A percentile compares a stretch with the other conserved stretches of the same genome.
phyloP scores from a whole-genome alignment of 345 rosid species.

The Gossypioides kirkii region DNA sequence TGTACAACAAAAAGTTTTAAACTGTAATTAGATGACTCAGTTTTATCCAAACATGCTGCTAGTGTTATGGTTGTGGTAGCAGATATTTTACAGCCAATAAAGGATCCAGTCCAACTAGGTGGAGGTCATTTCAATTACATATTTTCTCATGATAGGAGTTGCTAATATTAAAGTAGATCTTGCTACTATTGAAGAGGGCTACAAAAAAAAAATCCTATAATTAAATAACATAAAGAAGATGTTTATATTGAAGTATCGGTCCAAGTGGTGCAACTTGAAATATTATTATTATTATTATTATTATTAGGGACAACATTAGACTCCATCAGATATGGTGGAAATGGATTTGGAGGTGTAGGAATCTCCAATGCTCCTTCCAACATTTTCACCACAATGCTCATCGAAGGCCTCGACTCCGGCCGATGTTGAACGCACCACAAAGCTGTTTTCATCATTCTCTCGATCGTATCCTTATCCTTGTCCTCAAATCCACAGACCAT shows the following conservation, averaged over 20 bases:
- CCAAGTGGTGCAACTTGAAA: background rate
- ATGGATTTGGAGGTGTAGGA: slow-evolving; percentile 9
- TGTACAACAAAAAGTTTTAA: too few species aligned
- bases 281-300: too few species aligned
- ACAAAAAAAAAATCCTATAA: too few species aligned
- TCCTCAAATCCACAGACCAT: slow-evolving; percentile 22
- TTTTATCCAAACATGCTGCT: too few species aligned
- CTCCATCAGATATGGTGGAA: background rate
- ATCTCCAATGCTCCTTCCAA: slow-evolving; percentile 32
- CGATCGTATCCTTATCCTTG: slow-evolving; percentile 21
- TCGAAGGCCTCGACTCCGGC: slow-evolving; percentile 30
- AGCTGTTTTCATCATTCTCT: slow-evolving; percentile 27
- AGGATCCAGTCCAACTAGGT: background rate
- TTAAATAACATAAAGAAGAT: too few species aligned
- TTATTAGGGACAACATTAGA: background rate
- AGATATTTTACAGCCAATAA: background rate
- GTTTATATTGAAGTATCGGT: background rate
- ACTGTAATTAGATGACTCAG: too few species aligned
- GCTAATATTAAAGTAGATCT: background rate
- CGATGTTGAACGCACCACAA: slow-evolving; percentile 27
- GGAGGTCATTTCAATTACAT: slow-evolving; percentile 19
- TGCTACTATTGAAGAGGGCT: background rate
- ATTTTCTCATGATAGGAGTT: slow-evolving; percentile 20
- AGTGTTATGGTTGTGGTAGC: background rate
- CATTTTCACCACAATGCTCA: slow-evolving; percentile 36